Conservation (phyloP, 1,284 basidiomycete genomes). For the Caloboletus firmus region DNA sequence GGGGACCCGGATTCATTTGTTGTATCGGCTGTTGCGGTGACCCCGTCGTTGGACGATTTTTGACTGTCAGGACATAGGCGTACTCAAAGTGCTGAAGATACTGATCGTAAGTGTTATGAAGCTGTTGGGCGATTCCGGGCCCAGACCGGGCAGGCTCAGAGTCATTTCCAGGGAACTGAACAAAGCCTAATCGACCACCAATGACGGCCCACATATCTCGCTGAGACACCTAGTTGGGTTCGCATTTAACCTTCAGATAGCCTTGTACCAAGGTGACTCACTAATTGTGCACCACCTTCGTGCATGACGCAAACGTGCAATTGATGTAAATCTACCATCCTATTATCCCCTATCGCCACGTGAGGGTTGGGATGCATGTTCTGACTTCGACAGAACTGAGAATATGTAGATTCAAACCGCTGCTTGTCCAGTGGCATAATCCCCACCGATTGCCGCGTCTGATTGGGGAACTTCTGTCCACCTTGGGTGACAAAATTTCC, state of each 20-base stretch:
- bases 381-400: constrained; percentile 46
- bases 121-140: constrained; percentile 56
- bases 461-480: constrained; percentile 27
- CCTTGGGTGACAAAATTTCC: constrained; percentile 24
- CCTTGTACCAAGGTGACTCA: constrained; percentile 32
- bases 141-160: constrained; percentile 57
- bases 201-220: constrained; percentile 65
- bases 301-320: constrained; percentile 58
- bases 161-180: constrained; percentile 57
- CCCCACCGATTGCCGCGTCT: constrained; percentile 11
- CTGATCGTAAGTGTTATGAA: constrained; percentile 60
- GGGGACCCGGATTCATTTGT: constrained; percentile 15
- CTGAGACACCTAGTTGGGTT: constrained; percentile 46
- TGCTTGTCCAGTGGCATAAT: constrained; percentile 46
- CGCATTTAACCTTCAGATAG: constrained; percentile 2
- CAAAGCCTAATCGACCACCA: constrained; percentile 61
- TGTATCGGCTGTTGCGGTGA: constrained; percentile 19
- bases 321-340: constrained; percentile 54
- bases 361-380: constrained; percentile 39
- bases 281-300: constrained; percentile 52
- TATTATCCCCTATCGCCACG: constrained; percentile 48
- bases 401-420: constrained; percentile 51
- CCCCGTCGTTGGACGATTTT: constrained; percentile 16
- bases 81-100: constrained; percentile 58
- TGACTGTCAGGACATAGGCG: constrained; percentile 44